Percentiles rank a stretch among this genome's conserved stretches.
phyloP scores from a whole-genome alignment of 2,329 filamentous ascomycete genomes.

The Helminthosporium solani region DNA sequence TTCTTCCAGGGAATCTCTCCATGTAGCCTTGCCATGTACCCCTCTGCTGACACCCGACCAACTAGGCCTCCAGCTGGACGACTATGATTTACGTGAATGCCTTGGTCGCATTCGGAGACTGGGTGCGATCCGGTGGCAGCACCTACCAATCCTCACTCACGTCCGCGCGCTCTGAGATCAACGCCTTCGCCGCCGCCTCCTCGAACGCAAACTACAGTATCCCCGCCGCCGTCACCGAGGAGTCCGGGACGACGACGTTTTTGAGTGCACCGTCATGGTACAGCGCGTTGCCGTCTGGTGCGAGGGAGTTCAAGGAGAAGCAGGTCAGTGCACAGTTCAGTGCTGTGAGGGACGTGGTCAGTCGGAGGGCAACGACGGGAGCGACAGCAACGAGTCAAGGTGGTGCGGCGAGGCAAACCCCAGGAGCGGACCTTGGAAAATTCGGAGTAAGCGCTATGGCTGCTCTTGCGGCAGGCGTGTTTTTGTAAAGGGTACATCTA shows the following conservation, averaged over 20 bases:
- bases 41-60: conserved; percentile 4
- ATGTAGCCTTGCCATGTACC: neutral
- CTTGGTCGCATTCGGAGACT: conserved; percentile 22
- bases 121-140: conserved; percentile 21
- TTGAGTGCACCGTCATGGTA: conserved; percentile 31
- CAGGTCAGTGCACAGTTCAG: conserved; percentile 35
- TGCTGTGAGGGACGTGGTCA: conserved; percentile 27
- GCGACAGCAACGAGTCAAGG: conserved; percentile 20
- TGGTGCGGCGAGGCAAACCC: conserved; percentile 23
- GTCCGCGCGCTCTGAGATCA: conserved; percentile 30
- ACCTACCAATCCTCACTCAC: conserved; percentile 28
- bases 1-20: neutral
- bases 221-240: conserved; percentile 27
- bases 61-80: conserved; percentile 29
- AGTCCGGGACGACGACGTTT: conserved; percentile 21
- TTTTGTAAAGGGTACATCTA: conserved; percentile 18
- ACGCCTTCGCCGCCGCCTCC: conserved; percentile 22
- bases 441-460: conserved; percentile 30
- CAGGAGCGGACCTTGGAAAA: conserved; percentile 16
- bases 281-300: conserved; percentile 28
- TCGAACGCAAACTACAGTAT: conserved; percentile 26
- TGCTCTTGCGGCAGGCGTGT: conserved; percentile 29
- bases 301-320: conserved; percentile 31
- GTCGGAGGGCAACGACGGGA: conserved; percentile 1
- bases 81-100: conserved; percentile 31